Evolutionary conservation across 208 protist species (phyloP), one percentile per base, ranked within the genome.

Genomic region (Leishmania braziliensis): DNA sequence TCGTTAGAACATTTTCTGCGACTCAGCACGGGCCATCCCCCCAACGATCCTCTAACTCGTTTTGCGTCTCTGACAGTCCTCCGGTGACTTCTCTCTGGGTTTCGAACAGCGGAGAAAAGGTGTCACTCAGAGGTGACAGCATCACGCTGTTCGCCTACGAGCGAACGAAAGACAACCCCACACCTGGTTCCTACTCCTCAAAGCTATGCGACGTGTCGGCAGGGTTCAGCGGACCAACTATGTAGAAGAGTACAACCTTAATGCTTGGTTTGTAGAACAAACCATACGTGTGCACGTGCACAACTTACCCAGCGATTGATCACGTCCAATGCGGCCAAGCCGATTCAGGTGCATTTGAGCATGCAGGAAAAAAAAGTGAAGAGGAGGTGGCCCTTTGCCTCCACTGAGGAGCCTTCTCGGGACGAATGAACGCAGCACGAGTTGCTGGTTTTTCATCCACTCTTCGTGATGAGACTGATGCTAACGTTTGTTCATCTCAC

Each of bases 381-480:
- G 56, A 58, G 18, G 18, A 46, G 18, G 53, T 58, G 53, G 53
- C 6, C 23, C 56, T 29, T 12, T 10, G 23, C 56, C 23, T 26
- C 8, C 2, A 62, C 23, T n/a, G 23, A 0, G 56, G 43, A 26
- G 6, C 8, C 23, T 46, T 46, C 43, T 46, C 43, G 0, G 43
- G 43, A 46, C 43, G 43, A 46, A 46, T 46, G 43, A 46, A 46
- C 43, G 4, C 43, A 46, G 43, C 4, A 46, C 43, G 74, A 77
- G 53, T 77, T 91, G 73, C 68, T 91, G 33, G 62, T 93, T 51
- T 91, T 86, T 71, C 83, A 85, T 46, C 58, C 79, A 20, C 89
- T 86, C 16, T 93, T 88, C 84, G 88, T 91, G 65, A 79, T 90
- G 16, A 39, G 77, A 6, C 54, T 85, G 29, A 51, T 91, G 10